These are phyloP conservation scores for Syncephalastrum monosporum DNA, from an alignment of 371 early-diverging fungal genomes.

Conservation along the genomic window DNA sequence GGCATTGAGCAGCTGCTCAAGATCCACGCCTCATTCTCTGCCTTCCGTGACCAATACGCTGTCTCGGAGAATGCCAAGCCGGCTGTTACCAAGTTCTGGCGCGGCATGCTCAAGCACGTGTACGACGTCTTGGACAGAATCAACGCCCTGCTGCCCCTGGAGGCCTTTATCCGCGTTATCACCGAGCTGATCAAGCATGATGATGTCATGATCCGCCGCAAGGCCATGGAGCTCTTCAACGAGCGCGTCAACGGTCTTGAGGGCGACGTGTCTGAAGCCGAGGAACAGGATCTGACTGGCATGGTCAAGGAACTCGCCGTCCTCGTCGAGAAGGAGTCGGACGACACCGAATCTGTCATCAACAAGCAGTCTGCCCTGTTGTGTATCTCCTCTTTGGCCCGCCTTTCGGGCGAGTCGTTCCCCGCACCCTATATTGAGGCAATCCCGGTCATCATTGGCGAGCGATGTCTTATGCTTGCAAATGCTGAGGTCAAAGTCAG, in stretches of 20 bases:
- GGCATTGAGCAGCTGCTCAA: slow-evolving; percentile 49
- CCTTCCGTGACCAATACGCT: slow-evolving; percentile 41
- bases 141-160: slow-evolving; percentile 72
- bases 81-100: slow-evolving; percentile 59
- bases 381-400: slow-evolving; percentile 77
- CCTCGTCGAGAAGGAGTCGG: slow-evolving; percentile 44
- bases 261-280: slow-evolving; percentile 41
- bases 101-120: slow-evolving; percentile 57
- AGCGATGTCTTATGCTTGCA: slow-evolving; percentile 47
- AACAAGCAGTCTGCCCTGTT: slow-evolving; percentile 80
- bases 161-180: slow-evolving; percentile 73
- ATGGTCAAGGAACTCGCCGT: slow-evolving; percentile 47
- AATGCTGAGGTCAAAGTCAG: slow-evolving; percentile 70
- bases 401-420: slow-evolving; percentile 60
- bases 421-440: slow-evolving; percentile 62
- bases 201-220: slow-evolving; percentile 72
- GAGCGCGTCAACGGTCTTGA: slow-evolving; percentile 59
- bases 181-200: slow-evolving; percentile 65
- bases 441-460: slow-evolving; percentile 59
- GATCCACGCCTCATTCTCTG: slow-evolving; percentile 57
- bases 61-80: slow-evolving; percentile 29
- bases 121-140: slow-evolving; percentile 77
- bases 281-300: slow-evolving; percentile 42
- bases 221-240: slow-evolving; percentile 79
- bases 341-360: slow-evolving; percentile 54